Evolutionary conservation across 2,329 filamentous ascomycete species (phyloP).

Genomic region (Rutstroemia sp.): DNA sequence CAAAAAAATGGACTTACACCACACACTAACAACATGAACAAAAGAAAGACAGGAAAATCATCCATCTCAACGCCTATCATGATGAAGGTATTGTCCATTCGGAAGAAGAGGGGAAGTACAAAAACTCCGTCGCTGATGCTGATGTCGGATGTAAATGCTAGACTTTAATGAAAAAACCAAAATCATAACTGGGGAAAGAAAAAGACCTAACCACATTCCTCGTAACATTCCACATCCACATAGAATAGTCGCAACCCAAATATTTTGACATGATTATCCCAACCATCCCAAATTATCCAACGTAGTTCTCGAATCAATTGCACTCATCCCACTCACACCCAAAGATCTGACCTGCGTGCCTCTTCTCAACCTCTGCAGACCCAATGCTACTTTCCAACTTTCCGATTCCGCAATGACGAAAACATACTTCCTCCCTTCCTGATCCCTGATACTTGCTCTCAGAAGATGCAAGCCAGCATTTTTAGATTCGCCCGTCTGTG

Average conservation of each 20-base stretch:
- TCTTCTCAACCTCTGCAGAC: conserved; percentile 51
- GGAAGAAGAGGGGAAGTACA: background rate
- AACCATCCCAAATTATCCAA: conserved; percentile 51
- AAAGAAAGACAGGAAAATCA: background rate
- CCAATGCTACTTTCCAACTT: conserved; percentile 59
- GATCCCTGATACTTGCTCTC: conserved; percentile 56
- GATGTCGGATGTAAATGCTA: background rate
- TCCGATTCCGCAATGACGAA: conserved; percentile 59
- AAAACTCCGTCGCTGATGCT: background rate
- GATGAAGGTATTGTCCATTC: background rate
- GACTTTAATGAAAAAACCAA: background rate
- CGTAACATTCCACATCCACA: background rate
- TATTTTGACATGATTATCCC: background rate
- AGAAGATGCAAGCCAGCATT: conserved; percentile 52
- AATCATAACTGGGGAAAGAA: background rate
- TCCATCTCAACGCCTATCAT: background rate
- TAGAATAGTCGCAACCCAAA: background rate
- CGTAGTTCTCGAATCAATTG: conserved; percentile 45
- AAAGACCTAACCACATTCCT: background rate
- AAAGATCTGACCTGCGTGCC: conserved; percentile 54
- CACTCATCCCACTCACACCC: conserved; percentile 49
- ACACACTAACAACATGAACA: background rate
- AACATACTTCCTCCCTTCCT: conserved; percentile 58
- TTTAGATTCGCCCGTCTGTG: conserved; percentile 47
- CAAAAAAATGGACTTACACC: background rate